Evolutionary conservation across 768 basidiomycete genomes (phyloP).

Genomic region (Boletus sp.): DNA sequence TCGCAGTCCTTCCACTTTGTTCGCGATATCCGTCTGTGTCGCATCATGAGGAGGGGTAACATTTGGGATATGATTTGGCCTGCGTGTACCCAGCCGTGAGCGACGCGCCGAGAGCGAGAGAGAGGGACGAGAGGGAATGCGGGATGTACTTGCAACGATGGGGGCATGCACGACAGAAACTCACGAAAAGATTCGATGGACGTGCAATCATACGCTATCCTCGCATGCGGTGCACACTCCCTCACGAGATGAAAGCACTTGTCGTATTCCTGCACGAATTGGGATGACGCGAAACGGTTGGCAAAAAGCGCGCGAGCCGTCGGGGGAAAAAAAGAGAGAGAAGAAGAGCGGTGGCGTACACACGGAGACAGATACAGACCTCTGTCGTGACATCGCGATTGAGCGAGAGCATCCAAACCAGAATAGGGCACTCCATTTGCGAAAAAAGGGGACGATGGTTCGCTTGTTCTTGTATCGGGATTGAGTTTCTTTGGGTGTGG

Average conservation of each 20-base stretch:
- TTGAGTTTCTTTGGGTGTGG: background rate
- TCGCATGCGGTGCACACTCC: constrained; percentile 57
- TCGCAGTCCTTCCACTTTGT: constrained; percentile 67
- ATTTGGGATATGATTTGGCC: constrained; percentile 71
- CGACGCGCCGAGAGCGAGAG: background rate
- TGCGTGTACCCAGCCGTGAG: constrained; percentile 24
- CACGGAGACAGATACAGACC: constrained; percentile 30
- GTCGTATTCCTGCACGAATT: constrained; percentile 61
- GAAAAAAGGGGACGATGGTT: no score
- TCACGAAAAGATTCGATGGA: constrained; percentile 66
- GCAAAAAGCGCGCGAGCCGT: background rate
- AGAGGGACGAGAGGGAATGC: background rate
- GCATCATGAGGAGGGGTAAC: constrained; percentile 81
- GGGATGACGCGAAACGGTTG: background rate
- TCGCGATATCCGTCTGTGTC: constrained; percentile 74
- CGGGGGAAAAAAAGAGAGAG: background rate
- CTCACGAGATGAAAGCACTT: constrained; percentile 58
- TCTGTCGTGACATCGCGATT: constrained; percentile 69
- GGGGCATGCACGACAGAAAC: constrained; percentile 22
- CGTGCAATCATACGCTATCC: constrained; percentile 50
- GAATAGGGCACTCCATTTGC: constrained; percentile 57
- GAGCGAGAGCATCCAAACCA: constrained; percentile 78
- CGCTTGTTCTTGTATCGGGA: background rate
- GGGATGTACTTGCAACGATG: background rate
- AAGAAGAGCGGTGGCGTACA: background rate